These are phyloP conservation scores for Euclidium syriacum DNA, from an alignment of 345 rosid genomes.

Conservation along the genomic window DNA sequence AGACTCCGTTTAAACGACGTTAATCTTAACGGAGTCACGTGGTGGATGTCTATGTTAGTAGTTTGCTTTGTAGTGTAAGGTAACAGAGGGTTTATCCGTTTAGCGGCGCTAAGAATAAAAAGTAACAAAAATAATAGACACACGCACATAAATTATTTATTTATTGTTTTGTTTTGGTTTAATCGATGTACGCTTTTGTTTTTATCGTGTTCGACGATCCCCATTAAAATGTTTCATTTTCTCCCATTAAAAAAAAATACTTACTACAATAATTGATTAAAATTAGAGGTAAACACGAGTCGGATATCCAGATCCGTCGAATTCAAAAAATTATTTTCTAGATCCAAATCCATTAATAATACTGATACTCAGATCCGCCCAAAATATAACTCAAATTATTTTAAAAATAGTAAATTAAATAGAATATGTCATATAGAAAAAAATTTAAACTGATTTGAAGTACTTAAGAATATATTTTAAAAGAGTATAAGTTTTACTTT, in stretches of 20 bases:
- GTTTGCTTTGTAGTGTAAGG: constrained; percentile 18
- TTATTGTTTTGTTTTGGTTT: constrained; percentile 7
- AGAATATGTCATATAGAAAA: too few species aligned
- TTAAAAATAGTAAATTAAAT: too few species aligned
- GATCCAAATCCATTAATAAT: too few species aligned
- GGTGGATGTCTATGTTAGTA: constrained; percentile 16
- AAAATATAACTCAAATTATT: too few species aligned
- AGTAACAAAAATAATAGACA: neutral
- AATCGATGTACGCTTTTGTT: constrained; percentile 24
- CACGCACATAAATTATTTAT: neutral
- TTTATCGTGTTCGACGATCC: constrained; percentile 22
- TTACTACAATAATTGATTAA: too few species aligned
- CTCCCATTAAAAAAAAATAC: neutral
- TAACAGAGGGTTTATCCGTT: constrained; percentile 28
- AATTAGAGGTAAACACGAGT: too few species aligned
- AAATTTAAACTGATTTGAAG: too few species aligned
- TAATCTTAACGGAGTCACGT: constrained; percentile 29
- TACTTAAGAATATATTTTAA: too few species aligned
- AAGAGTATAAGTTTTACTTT: too few species aligned
- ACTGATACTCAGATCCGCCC: too few species aligned
- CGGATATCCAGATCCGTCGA: too few species aligned
- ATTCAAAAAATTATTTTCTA: too few species aligned
- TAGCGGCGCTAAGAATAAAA: constrained; percentile 21
- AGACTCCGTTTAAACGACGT: constrained; percentile 21
- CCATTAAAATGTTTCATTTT: neutral